Conservation (phyloP, 495 filamentous ascomycete genomes). For the Hypomontagnella submonticulosa region DNA sequence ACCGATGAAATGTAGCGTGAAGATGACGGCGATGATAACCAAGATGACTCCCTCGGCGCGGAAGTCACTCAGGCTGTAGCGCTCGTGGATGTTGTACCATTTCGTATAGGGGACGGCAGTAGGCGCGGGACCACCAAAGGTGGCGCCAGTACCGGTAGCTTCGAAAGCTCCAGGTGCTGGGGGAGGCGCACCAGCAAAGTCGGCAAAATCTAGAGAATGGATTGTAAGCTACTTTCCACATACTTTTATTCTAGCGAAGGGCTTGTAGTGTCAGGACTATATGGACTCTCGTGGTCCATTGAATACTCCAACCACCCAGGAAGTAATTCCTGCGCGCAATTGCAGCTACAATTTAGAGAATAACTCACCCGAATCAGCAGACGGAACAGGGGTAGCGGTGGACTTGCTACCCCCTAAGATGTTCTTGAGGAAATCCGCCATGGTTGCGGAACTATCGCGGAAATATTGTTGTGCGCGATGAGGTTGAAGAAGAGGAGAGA, state of each 20-base stretch:
- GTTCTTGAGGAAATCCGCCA: conserved; percentile 76
- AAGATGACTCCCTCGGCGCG: conserved; percentile 85
- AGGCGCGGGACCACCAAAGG: conserved; percentile 58
- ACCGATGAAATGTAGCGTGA: conserved; percentile 85
- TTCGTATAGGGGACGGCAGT: conserved; percentile 77
- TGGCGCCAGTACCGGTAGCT: conserved; percentile 42
- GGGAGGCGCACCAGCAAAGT: conserved; percentile 76
- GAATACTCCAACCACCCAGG: not conserved
- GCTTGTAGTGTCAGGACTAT: not conserved
- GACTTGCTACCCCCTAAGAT: conserved; percentile 72
- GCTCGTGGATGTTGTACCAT: conserved; percentile 98
- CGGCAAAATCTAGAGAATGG: conserved; percentile 73
- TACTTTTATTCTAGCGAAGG: not conserved
- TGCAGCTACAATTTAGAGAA: not conserved
- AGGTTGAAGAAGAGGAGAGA: conserved; percentile 28
- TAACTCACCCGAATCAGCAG: conserved; percentile 70
- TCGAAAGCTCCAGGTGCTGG: conserved; percentile 63
- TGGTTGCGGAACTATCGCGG: conserved; percentile 48
- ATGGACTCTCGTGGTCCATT: not conserved
- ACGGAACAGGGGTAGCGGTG: conserved; percentile 57
- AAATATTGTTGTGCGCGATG: conserved; percentile 28
- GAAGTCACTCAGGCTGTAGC: conserved; percentile 82
- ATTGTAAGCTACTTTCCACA: conserved; percentile 4
- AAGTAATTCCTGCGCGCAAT: conserved; percentile 1
- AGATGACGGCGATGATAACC: conserved; percentile 74